A percentile compares a stretch with the other conserved stretches of the same genome.
Evolutionary conservation across 2,329 filamentous ascomycete genomes (phyloP).

Genomic region (Claviceps digitariae): DNA sequence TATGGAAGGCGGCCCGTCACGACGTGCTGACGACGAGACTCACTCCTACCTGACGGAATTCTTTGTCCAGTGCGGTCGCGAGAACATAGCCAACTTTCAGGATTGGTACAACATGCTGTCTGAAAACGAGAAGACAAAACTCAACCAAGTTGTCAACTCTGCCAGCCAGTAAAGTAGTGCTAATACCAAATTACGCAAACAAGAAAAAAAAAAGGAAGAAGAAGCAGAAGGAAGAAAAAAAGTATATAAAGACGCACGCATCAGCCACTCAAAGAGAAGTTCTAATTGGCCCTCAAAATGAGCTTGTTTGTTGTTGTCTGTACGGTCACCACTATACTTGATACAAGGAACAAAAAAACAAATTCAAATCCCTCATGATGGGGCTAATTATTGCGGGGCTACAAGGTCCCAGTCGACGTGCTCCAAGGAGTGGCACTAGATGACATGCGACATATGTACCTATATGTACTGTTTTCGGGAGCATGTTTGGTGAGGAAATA

Average conservation of each 20-base stretch:
- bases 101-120: slow-evolving; percentile 42
- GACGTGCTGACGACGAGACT: slow-evolving; percentile 79
- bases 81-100: slow-evolving; percentile 42
- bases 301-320: too few species aligned
- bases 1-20: slow-evolving; percentile 42
- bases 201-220: background rate
- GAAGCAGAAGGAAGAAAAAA: background rate
- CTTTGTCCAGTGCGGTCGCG: slow-evolving; percentile 49
- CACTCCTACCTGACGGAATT: slow-evolving; percentile 74
- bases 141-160: slow-evolving; percentile 34
- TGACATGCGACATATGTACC: too few species aligned
- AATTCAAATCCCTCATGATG: too few species aligned
- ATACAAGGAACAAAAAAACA: too few species aligned
- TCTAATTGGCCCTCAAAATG: too few species aligned
- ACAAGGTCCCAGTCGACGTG: too few species aligned
- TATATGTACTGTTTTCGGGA: too few species aligned
- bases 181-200: background rate
- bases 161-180: background rate
- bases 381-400: too few species aligned
- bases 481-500: too few species aligned
- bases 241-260: background rate
- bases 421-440: too few species aligned
- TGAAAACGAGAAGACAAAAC: slow-evolving; percentile 42
- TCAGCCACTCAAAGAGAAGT: too few species aligned
- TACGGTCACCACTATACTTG: too few species aligned